Base-by-base conservation (phyloP, 129 eudicot species). In the Ambrosia artemisiifolia region DNA sequence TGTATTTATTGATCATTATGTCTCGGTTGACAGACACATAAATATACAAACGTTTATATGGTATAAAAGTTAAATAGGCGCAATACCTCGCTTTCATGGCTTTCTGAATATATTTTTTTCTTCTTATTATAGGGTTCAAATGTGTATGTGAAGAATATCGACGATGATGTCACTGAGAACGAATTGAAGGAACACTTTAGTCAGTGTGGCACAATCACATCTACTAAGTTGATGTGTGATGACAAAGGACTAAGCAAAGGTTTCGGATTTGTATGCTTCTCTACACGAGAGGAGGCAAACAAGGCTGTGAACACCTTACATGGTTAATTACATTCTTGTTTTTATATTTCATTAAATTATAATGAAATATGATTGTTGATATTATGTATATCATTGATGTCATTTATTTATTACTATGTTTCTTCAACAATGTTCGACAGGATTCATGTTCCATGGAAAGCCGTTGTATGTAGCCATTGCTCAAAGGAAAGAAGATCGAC, bases 401-500 rank as follows among this genome's bases (percentile, higher is more conserved):
- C 34, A 34, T 50, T 48, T 8, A 32, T 36, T 68, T n/a, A 68
- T 49, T 49, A 30, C 59, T 62, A 40, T 24, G 5, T n/a, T 17
- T 70, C 2, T 38, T 8, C n/a, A 42, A 49, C 44, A 9, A 42
- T 73, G 53, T 72, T 53, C 71, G 54, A 49, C 84, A 93, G 96
- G 96, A 28, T 78, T 62, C 14, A 87, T 93, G 88, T 75, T 85
- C 65, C 89, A 79, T 46, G 50, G 79, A 63, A 93, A 93, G 79
- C 98, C 96, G 36, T 69, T 93, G 51, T 93, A 93, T 47, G 98
- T 87, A 42, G 88, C 96, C 46, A 87, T 93, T 79, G 98, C 98
- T 76, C 98, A 93, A 76, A 85, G 95, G 71, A 93, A 89, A 80
- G 96, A 89, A 70, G 95, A 89, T 59, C 85, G 98, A 63, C 82